A percentile compares a stretch with the other conserved stretches of the same genome.
phyloP scores from a whole-genome alignment of 345 rosid species.

The Sapria himalayana region DNA sequence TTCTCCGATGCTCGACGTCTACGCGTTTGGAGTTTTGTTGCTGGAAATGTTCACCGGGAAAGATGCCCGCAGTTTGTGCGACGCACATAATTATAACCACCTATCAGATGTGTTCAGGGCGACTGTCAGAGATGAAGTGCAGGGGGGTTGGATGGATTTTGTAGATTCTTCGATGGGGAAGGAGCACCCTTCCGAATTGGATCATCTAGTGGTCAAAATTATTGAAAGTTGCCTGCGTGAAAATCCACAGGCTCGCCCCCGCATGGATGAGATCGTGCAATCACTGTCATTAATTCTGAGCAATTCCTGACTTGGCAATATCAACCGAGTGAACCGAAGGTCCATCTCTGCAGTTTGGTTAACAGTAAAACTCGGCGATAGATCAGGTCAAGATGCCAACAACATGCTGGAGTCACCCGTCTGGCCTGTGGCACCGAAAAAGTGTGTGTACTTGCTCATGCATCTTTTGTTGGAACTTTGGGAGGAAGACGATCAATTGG shows the following conservation, averaged over 20 bases:
- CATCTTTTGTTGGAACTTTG: no score
- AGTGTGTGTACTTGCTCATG: no score
- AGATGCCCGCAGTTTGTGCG: constrained; percentile 22
- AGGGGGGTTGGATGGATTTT: constrained; percentile 11
- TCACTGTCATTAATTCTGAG: constrained; percentile 30
- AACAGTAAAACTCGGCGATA: no score
- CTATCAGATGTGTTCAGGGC: constrained; percentile 11
- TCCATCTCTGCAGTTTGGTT: no score
- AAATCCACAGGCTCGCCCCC: constrained; percentile 42
- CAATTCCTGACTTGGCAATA: constrained; percentile 20
- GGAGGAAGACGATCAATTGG: no score
- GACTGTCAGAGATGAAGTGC: constrained; percentile 11
- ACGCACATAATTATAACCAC: constrained; percentile 13
- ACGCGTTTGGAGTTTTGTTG: constrained; percentile 56
- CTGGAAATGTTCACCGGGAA: constrained; percentile 48
- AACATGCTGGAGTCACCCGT: no score
- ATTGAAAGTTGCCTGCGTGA: constrained; percentile 33
- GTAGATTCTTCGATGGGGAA: constrained; percentile 24
- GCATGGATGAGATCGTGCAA: constrained; percentile 35
- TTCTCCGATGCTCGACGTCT: constrained; percentile 61
- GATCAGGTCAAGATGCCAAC: no score
- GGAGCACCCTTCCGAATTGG: constrained; percentile 24
- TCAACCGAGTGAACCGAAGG: no score
- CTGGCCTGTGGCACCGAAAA: no score
- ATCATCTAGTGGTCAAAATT: constrained; percentile 17